Evolutionary conservation across 805 yeast species (phyloP), one percentile per base, ranked within the genome.

Genomic region (Barnettozyma populi): DNA sequence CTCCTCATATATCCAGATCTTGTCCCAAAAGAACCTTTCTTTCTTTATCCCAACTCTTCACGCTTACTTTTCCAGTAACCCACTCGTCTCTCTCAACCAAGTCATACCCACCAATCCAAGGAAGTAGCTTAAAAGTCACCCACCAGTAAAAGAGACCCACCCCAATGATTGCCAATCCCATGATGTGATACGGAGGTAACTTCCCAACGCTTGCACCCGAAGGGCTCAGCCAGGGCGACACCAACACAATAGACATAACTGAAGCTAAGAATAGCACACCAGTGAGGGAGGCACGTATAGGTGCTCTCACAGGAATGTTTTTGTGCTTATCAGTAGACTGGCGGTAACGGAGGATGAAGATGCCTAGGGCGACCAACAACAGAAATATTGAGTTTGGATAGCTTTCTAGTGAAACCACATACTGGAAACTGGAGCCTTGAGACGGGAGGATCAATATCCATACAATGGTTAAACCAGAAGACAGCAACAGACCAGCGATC

Each of bases 81-180:
- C 37, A 35, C 13, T 35, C 37, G 14, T 35, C 37, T 18, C 37
- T 35, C 13, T 71, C 69, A 7, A 66, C 64, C 24, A 84, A 59
- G 5, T 62, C 62, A 55, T 84, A 84, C 0, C 67, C 64, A 7
- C 74, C 70, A 1, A 70, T 9, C 51, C 63, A 54, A 1, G 89
- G 87, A 20, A 75, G 55, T 0, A 75, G 18, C 16, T 59, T 63
- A 56, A 83, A 85, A 65, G 67, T 73, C 13, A 74, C 36, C 1
- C 64, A 60, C 90, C 90, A 85, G 57, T 75, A 82, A 0, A 64
- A 5, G n/a, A 71, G 64, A 55, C 84, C 80, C 0, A 62, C 19
- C 1, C 60, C 38, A 4, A 84, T 54, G 21, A 76, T 61, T 0
- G 71, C 37, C 9, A 78, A 44, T 0, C 80, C 74, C 3, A 75